Evolutionary conservation across 2,329 filamentous ascomycete species (phyloP).

Genomic region (Dactylellina leptospora): DNA sequence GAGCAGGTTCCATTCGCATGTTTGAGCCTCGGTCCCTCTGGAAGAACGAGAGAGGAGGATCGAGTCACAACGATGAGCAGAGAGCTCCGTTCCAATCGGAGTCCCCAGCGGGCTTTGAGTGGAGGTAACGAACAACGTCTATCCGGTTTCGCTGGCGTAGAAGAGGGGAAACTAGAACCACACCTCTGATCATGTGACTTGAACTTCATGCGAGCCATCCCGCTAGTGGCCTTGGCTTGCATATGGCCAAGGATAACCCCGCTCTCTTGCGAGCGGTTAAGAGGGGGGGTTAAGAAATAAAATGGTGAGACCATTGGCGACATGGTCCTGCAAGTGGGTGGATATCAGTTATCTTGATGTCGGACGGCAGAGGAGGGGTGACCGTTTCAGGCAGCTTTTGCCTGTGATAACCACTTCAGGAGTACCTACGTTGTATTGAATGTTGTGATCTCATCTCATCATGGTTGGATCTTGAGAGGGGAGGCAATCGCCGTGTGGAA

Average conservation of each 20-base stretch:
- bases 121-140: conserved; percentile 2
- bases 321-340: conserved; percentile 24
- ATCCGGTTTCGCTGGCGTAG: conserved; percentile 7
- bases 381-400: too few relatives aligned
- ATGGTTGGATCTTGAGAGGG: too few relatives aligned
- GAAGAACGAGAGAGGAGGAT: too few relatives aligned
- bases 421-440: too few relatives aligned
- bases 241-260: conserved; percentile 40
- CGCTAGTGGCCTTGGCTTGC: conserved; percentile 51
- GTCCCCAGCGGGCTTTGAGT: background rate
- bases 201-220: conserved; percentile 53
- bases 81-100: background rate
- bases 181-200: conserved; percentile 51
- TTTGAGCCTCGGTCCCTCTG: conserved; percentile 9
- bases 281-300: conserved; percentile 19
- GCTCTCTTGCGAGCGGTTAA: conserved; percentile 31
- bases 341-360: conserved; percentile 25
- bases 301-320: conserved; percentile 36
- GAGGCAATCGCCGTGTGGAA: too few relatives aligned
- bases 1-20: conserved; percentile 29
- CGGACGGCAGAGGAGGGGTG: conserved; percentile 18
- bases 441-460: too few relatives aligned
- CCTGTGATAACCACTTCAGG: too few relatives aligned
- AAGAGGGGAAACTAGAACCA: conserved; percentile 40
- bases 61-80: too few relatives aligned